Percentiles rank a stretch among this genome's conserved stretches.
Evolutionary conservation across 108 stramenopile genomes (phyloP).

Genomic region (Epithemia pelagica): DNA sequence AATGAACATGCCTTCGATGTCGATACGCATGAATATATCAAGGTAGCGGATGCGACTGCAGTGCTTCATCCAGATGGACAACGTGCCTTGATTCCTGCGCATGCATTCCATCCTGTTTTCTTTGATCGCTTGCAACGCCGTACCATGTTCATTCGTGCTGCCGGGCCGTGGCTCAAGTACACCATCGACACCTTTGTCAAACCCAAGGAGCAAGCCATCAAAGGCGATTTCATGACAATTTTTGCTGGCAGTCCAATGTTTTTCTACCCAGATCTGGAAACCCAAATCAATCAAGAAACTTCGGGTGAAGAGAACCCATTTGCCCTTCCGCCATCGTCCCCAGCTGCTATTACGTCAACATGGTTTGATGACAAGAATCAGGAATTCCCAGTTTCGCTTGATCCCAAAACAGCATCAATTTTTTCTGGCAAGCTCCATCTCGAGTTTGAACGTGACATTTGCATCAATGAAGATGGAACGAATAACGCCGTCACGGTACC

Average conservation of each 20-base stretch:
- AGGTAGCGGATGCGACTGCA: not conserved
- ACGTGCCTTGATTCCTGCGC: not conserved
- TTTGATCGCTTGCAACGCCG: not conserved
- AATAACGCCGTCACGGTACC: not conserved
- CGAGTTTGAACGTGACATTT: not conserved
- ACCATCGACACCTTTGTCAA: not conserved
- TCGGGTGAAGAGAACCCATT: no score
- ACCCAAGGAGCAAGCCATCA: not conserved
- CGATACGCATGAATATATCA: not conserved
- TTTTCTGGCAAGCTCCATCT: not conserved
- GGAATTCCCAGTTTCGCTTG: not conserved
- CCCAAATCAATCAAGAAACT: no score
- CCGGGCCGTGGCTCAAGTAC: not conserved
- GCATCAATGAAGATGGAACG: not conserved
- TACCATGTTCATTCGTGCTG: not conserved
- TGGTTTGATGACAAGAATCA: not conserved
- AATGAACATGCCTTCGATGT: not conserved
- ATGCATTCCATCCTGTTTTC: not conserved
- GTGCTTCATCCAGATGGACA: not conserved
- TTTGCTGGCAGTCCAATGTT: not conserved
- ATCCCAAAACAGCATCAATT: not conserved
- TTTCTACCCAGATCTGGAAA: no score
- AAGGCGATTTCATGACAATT: not conserved
- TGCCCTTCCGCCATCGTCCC: not conserved
- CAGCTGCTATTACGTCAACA: not conserved